Evolutionary conservation across 345 rosid species (phyloP).

Genomic region (Brassica incana): DNA sequence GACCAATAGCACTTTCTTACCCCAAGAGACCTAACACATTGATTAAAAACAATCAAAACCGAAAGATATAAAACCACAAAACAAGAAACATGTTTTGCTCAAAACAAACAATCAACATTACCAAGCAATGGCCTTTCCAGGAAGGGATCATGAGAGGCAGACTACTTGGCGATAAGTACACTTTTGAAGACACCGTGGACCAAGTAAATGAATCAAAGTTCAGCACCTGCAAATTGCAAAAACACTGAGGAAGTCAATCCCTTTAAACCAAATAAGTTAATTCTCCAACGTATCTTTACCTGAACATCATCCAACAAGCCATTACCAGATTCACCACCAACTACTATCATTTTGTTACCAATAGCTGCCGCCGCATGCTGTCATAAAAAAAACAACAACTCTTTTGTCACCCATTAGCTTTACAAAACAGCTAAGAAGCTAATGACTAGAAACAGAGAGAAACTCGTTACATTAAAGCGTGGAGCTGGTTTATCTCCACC

Average conservation of each 20-base stretch:
- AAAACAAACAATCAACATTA: conserved; percentile 37
- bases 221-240: conserved; percentile 55
- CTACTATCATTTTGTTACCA: conserved; percentile 94
- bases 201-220: conserved; percentile 78
- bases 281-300: conserved; percentile 43
- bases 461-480: conserved; percentile 67
- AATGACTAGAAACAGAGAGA: background rate
- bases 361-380: conserved; percentile 90
- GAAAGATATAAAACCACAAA: background rate
- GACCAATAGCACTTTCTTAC: conserved; percentile 77
- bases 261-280: background rate
- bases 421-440: conserved; percentile 6
- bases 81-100: background rate
- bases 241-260: conserved; percentile 3
- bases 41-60: background rate
- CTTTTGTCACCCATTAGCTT: background rate
- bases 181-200: conserved; percentile 83
- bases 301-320: conserved; percentile 92
- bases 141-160: conserved; percentile 93
- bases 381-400: conserved; percentile 24
- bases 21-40: conserved; percentile 79
- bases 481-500: conserved; percentile 80
- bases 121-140: conserved; percentile 97
- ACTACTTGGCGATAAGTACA: conserved; percentile 88
- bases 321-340: conserved; percentile 88